Base-by-base conservation (phyloP, 2,329 filamentous ascomycete genomes). In the Chaetomiaceae sp. region DNA sequence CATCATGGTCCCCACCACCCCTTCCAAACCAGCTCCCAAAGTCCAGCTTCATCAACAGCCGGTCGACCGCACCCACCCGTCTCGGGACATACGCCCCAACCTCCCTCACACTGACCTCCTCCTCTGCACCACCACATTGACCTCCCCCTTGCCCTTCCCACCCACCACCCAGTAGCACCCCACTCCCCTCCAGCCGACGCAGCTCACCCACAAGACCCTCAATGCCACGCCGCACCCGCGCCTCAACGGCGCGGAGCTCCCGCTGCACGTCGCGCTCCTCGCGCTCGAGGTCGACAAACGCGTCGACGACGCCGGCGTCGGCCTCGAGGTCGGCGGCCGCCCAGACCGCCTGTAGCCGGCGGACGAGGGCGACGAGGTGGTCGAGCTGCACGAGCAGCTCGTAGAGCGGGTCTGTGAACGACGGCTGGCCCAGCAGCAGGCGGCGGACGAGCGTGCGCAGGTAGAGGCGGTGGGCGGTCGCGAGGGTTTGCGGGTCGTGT, bases 1-100 rank as follows among this genome's bases (percentile, higher is more conserved):
- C 29, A 32, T 32, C 14, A 14, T 11, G 42, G 4, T 35, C 47
- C 10, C 18, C 42, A n/a, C 42, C 56, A 49, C 27, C 63, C 60
- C 63, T 52, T 37, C 60, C 69, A 52, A 78, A 74, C 77, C 76
- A 81, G 44, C 67, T 74, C 17, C 77, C 78, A 63, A 81, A 80
- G 60, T 95, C 89, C 57, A 96, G 69, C 70, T 95, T 95, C 88
- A 95, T 95, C 61, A 96, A 65, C 61, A 96, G 66, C 48, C 86
- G 74, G 68, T 95, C 88, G 37, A 96, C 80, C 1, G 88, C 86
- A 0, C 87, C 87, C 3, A 88, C 78, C 50, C 84, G 81, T 51
- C 79, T 75, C 1, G 88, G 84, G 24, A 83, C 73, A 62, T 87
- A 95, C 51, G 65, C 66, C 0, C 69, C 73, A 32, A 70, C 68